These are phyloP conservation scores for Adansonia gregorii DNA, from an alignment of 441 rosid genomes.

Conservation along the genomic window DNA sequence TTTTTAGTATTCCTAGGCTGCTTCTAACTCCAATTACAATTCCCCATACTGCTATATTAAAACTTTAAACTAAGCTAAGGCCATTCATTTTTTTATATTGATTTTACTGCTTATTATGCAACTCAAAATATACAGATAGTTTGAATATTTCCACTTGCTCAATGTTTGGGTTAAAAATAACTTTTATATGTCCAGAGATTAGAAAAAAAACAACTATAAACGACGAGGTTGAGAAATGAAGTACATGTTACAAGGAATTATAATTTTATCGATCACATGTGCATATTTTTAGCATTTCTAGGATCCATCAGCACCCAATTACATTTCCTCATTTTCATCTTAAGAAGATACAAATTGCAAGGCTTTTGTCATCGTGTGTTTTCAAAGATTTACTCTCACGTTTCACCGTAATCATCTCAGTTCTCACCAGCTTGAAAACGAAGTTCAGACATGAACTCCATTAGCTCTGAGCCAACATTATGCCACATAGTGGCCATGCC, in stretches of 20 bases:
- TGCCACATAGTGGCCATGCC: conserved; percentile 41
- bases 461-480: background rate
- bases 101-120: no score
- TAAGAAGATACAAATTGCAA: background rate
- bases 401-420: background rate
- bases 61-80: background rate
- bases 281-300: conserved; percentile 9
- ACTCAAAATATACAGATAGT: background rate
- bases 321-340: background rate
- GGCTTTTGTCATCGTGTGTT: background rate
- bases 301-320: background rate
- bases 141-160: background rate
- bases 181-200: background rate
- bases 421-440: background rate
- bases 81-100: background rate
- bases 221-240: background rate
- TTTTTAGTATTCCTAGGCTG: no score
- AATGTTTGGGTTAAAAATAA: background rate
- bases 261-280: background rate
- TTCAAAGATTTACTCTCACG: background rate
- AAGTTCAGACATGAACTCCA: conserved; percentile 11
- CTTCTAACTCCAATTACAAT: no score
- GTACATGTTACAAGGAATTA: no score
- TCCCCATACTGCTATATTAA: background rate
- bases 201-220: background rate